Base-by-base conservation (phyloP, 1,139 yeast genomes). In the Barnettozyma hawaiiensis region DNA sequence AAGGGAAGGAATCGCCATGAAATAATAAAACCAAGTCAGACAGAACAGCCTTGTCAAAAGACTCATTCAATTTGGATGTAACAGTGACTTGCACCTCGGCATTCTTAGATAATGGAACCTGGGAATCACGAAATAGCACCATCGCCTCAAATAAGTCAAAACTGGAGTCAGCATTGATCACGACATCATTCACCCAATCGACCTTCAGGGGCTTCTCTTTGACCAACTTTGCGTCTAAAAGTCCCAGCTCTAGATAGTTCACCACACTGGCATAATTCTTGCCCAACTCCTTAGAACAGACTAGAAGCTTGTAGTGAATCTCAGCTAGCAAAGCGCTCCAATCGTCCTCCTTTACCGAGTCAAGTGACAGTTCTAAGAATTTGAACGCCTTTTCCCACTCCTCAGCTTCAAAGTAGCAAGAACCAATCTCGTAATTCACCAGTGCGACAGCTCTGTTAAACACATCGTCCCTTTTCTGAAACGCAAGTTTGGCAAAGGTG, bases 371-470 rank as follows among this genome's bases (percentile, higher is more conserved):
- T 35, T 66, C 63, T 46, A 62, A 76, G 42, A 61, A 63, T 32
- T 64, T 64, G 3, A 66, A 57, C 0, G 85, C 76, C 47, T 63
- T 62, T 3, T 65, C 68, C 43, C 50, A 66, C 35, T 70, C 65
- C 3, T 52, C 47, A 14, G 48, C 40, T 1, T 48, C 46, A 36
- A 56, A 66, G 50, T 69, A 65, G 41, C 69, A 71, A 42, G 76
- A 76, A 1, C 74, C 86, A 8, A 78, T 55, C 45, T 71, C 66
- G 61, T 69, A 76, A 50, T 70, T 67, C 4, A 76, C 59, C 50
- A 67, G 73, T 0, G 70, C 62, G 40, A 68, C 58, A 21, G 66
- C 49, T 47, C 75, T 53, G 45, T 51, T 55, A 52, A 64, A 47
- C 5, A 53, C 49, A 36, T 62, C 61, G 11, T 66, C 64, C 28